These are phyloP conservation scores for Tylopilus orsonianus DNA, from an alignment of 1,284 basidiomycete species.

Conservation along the genomic window DNA sequence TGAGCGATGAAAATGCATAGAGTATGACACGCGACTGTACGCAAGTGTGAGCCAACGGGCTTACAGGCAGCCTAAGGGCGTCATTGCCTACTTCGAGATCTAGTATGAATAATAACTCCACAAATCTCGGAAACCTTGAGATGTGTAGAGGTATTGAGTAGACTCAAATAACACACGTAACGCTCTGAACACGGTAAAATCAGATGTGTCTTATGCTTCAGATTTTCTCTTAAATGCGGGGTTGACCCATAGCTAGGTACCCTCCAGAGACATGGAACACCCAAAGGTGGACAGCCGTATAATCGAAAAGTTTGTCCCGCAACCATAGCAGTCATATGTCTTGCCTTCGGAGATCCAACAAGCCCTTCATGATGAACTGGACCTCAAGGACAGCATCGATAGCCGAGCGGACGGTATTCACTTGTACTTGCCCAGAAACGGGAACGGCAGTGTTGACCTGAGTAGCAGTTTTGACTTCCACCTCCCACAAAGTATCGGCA, in stretches of 20 bases:
- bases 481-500: constrained; percentile 76
- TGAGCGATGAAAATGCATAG: too few species aligned
- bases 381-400: constrained; percentile 75
- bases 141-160: too few species aligned
- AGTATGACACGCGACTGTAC: too few species aligned
- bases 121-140: too few species aligned
- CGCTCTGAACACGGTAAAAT: neutral
- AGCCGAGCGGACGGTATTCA: constrained; percentile 38
- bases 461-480: constrained; percentile 76
- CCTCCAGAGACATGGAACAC: neutral
- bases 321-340: constrained; percentile 24
- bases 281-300: neutral
- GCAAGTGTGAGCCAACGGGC: too few species aligned
- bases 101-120: too few species aligned
- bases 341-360: constrained; percentile 66
- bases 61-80: too few species aligned
- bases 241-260: neutral
- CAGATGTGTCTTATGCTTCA: neutral
- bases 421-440: constrained; percentile 49
- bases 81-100: too few species aligned
- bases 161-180: neutral
- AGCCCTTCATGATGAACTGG: constrained; percentile 75
- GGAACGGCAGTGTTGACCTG: constrained; percentile 74
- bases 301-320: neutral
- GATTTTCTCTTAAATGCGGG: neutral